Percentiles rank a stretch among this genome's conserved stretches.
phyloP scores from a whole-genome alignment of 768 basidiomycete species.

The Serendipita indica region DNA sequence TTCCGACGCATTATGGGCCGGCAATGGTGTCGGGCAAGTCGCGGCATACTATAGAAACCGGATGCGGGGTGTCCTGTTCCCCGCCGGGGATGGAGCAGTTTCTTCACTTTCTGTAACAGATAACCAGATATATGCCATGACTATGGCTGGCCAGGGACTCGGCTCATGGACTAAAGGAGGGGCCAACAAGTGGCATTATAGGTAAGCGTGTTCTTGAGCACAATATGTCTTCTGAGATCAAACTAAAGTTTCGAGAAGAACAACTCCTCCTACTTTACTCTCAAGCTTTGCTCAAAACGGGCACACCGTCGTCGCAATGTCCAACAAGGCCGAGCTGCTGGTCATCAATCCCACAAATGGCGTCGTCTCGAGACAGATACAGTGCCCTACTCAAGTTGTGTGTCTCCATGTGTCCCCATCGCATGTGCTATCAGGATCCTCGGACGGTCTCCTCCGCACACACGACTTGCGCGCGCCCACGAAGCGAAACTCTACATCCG shows the following conservation, averaged over 20 bases:
- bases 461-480: conserved; percentile 54
- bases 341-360: conserved; percentile 68
- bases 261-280: conserved; percentile 10
- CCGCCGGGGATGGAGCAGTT: conserved; percentile 54
- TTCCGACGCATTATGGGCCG: conserved; percentile 81
- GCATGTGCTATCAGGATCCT: conserved; percentile 47
- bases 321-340: conserved; percentile 39
- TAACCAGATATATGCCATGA: conserved; percentile 52
- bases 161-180: conserved; percentile 79
- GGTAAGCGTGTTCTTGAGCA: conserved; percentile 29
- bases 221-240: neutral
- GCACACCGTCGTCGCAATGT: conserved; percentile 5
- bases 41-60: conserved; percentile 53
- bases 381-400: conserved; percentile 42
- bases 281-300: conserved; percentile 17
- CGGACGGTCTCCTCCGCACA: conserved; percentile 58
- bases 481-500: conserved; percentile 29
- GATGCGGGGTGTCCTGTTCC: conserved; percentile 56
- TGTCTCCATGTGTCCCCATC: conserved; percentile 56
- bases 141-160: conserved; percentile 37
- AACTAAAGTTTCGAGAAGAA: conserved; percentile 7
- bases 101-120: conserved; percentile 67
- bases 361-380: conserved; percentile 38
- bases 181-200: conserved; percentile 66
- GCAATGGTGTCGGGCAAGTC: conserved; percentile 55